Percentiles rank a stretch among this genome's conserved stretches.
These are phyloP conservation scores for Verticillium nonalfalfae DNA, from an alignment of 2,329 filamentous ascomycete species.

Conservation along the genomic window DNA sequence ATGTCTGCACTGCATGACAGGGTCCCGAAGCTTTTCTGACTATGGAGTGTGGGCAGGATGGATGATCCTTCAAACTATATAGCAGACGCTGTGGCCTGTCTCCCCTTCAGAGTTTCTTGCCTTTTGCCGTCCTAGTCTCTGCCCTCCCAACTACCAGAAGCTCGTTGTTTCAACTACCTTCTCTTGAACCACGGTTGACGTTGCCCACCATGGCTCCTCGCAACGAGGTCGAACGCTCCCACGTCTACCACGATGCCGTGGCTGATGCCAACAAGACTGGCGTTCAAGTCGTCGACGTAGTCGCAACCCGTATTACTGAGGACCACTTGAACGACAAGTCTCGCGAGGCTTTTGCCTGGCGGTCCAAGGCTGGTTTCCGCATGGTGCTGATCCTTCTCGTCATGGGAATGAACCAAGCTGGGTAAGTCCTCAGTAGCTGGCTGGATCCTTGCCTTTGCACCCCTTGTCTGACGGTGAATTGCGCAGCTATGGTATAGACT, in stretches of 20 bases:
- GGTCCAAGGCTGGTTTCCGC: constrained; percentile 32
- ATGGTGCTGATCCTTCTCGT: constrained; percentile 35
- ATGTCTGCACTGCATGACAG: background rate
- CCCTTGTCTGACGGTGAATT: background rate
- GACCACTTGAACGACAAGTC: constrained; percentile 36
- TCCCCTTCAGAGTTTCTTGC: background rate
- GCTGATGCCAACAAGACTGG: constrained; percentile 22
- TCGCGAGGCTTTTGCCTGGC: constrained; percentile 28
- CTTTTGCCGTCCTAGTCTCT: background rate
- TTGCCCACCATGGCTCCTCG: constrained; percentile 8
- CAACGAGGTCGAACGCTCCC: constrained; percentile 9
- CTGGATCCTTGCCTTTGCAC: background rate
- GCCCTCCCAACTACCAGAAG: background rate
- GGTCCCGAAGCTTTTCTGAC: background rate
- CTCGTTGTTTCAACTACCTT: background rate
- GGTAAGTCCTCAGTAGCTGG: constrained; percentile 8
- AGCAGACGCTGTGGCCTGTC: background rate
- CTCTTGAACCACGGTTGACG: background rate
- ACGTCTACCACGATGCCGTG: constrained; percentile 18
- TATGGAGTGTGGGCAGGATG: background rate
- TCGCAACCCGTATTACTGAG: constrained; percentile 35
- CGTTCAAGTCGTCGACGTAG: constrained; percentile 34
- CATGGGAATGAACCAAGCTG: constrained; percentile 39
- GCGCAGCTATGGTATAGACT: constrained; percentile 34
- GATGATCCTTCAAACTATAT: background rate